Evolutionary conservation across 2,329 filamentous ascomycete genomes (phyloP).

Genomic region (Aspergillus caelatus): DNA sequence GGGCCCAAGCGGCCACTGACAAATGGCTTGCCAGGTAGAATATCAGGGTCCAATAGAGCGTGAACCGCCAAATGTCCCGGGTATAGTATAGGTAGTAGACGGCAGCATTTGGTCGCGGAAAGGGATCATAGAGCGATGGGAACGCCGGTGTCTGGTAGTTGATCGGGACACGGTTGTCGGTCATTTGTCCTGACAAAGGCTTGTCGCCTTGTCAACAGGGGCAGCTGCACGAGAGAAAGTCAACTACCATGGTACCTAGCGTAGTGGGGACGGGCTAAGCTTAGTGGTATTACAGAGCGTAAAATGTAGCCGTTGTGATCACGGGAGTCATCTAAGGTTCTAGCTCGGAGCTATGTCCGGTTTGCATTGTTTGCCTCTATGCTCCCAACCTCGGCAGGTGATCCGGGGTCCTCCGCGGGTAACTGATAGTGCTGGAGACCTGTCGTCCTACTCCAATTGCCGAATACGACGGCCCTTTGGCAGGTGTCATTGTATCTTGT

Average conservation of each 20-base stretch:
- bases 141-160: constrained; percentile 73
- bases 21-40: constrained; percentile 76
- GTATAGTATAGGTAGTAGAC: constrained; percentile 71
- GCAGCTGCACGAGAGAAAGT: neutral
- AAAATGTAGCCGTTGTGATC: neutral
- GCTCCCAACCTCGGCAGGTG: constrained; percentile 35
- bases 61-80: constrained; percentile 83
- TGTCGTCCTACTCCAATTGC: neutral
- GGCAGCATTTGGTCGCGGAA: constrained; percentile 59
- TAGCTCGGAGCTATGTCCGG: constrained; percentile 9
- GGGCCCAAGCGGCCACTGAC: constrained; percentile 69
- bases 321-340: neutral
- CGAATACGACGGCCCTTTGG: neutral
- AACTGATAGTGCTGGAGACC: neutral
- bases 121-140: constrained; percentile 79
- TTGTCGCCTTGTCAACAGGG: constrained; percentile 12
- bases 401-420: constrained; percentile 37
- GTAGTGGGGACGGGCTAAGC: neutral
- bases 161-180: constrained; percentile 50
- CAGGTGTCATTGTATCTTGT: neutral
- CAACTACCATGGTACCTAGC: constrained; percentile 12
- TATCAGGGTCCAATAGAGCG: constrained; percentile 81
- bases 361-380: constrained; percentile 38
- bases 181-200: constrained; percentile 22
- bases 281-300: neutral